These are phyloP conservation scores for Ceratobasidium sp. DNA, from an alignment of 1,284 basidiomycete genomes.

Conservation along the genomic window DNA sequence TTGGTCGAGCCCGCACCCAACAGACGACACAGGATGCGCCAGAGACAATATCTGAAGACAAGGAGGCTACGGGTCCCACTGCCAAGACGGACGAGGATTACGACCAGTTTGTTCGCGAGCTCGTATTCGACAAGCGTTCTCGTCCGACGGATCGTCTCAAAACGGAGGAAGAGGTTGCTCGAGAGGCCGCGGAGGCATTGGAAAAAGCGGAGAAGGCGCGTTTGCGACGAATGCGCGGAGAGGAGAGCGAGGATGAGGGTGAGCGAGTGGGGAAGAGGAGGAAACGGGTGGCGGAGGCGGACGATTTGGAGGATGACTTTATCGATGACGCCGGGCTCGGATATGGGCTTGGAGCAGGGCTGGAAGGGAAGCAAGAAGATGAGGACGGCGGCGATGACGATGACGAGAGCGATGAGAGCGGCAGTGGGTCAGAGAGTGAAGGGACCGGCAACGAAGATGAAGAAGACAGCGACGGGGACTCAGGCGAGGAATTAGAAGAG, in stretches of 20 bases:
- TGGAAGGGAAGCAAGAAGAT: constrained; percentile 56
- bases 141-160: constrained; percentile 97
- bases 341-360: constrained; percentile 66
- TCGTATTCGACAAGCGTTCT: constrained; percentile 94
- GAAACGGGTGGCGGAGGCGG: constrained; percentile 69
- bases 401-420: constrained; percentile 54
- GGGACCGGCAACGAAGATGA: constrained; percentile 53
- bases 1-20: constrained; percentile 51
- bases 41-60: background rate
- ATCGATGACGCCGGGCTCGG: constrained; percentile 65
- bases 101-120: constrained; percentile 91
- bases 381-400: constrained; percentile 54
- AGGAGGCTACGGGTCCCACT: constrained; percentile 54
- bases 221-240: constrained; percentile 87
- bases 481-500: constrained; percentile 56
- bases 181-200: constrained; percentile 89
- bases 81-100: constrained; percentile 74
- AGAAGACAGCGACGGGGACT: constrained; percentile 56
- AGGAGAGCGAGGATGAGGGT: constrained; percentile 74
- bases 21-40: background rate
- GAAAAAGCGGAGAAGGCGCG: constrained; percentile 89
- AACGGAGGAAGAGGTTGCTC: constrained; percentile 93
- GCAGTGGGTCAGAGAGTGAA: constrained; percentile 53
- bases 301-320: constrained; percentile 96
- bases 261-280: constrained; percentile 62